Conservation (phyloP, 768 basidiomycete genomes). For the Myochromella boudieri region DNA sequence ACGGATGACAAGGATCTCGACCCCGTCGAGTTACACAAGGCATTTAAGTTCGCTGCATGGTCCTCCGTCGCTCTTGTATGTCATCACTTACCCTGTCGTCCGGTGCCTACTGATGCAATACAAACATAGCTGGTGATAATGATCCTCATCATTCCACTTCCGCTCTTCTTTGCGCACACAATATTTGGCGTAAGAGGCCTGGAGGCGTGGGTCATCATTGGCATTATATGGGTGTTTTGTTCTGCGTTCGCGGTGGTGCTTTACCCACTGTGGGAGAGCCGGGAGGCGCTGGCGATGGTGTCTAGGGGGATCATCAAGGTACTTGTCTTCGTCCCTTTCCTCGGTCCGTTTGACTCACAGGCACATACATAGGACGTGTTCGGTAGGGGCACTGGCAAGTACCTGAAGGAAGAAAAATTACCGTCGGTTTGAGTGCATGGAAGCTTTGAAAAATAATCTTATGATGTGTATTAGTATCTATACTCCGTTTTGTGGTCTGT, state of each 20-base stretch:
- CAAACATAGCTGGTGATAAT: slow-evolving; percentile 61
- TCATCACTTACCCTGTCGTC: slow-evolving; percentile 1
- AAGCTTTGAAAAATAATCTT: too few species aligned
- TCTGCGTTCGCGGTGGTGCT: slow-evolving; percentile 76
- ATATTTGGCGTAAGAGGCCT: slow-evolving; percentile 66
- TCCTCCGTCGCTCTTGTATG: slow-evolving; percentile 67
- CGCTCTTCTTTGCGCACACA: slow-evolving; percentile 81
- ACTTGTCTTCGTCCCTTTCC: not conserved
- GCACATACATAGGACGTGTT: too few species aligned
- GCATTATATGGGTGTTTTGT: slow-evolving; percentile 82
- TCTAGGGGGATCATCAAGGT: slow-evolving; percentile 65
- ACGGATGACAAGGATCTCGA: slow-evolving; percentile 58
- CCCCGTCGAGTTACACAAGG: slow-evolving; percentile 61
- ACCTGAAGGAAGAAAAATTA: too few species aligned
- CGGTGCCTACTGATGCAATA: too few species aligned
- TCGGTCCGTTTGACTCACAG: too few species aligned
- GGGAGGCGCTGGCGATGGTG: slow-evolving; percentile 63
- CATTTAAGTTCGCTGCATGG: slow-evolving; percentile 80
- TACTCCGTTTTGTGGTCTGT: too few species aligned
- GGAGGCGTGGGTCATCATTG: slow-evolving; percentile 78
- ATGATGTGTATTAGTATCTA: too few species aligned
- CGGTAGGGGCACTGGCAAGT: not conserved
- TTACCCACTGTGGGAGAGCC: slow-evolving; percentile 86
- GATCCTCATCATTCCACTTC: slow-evolving; percentile 78
- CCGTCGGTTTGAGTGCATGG: too few species aligned